These are phyloP conservation scores for Gynandropsis gynandra DNA, from an alignment of 345 rosid species.

Conservation along the genomic window DNA sequence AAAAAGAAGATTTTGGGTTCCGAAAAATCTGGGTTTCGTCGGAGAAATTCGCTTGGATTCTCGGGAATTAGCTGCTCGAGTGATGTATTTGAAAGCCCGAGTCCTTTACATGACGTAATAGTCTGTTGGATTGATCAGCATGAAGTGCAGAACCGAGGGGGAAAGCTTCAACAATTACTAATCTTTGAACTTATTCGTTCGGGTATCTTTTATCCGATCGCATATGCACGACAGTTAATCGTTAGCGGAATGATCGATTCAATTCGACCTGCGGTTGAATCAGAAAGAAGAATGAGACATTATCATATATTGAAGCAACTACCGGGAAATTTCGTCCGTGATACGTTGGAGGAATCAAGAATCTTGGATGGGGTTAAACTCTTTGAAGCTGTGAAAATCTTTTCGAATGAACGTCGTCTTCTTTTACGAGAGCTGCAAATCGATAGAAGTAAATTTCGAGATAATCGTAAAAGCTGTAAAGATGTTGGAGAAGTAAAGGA, in stretches of 20 bases:
- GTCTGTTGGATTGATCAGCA: conserved; percentile 99
- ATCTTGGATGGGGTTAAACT: conserved; percentile 54
- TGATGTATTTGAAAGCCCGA: conserved; percentile 78
- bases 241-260: conserved; percentile 78
- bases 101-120: conserved; percentile 85
- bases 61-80: conserved; percentile 25
- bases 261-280: conserved; percentile 38
- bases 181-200: conserved; percentile 66
- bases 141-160: conserved; percentile 66
- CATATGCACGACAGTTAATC: conserved; percentile 87
- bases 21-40: conserved; percentile 30
- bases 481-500: conserved; percentile 55
- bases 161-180: conserved; percentile 65
- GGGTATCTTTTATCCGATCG: conserved; percentile 83
- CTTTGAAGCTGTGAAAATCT: conserved; percentile 53
- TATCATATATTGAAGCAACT: conserved; percentile 73
- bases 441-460: conserved; percentile 28
- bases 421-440: conserved; percentile 49
- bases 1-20: conserved; percentile 66
- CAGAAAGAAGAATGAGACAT: conserved; percentile 63
- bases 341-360: conserved; percentile 56
- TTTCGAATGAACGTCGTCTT: conserved; percentile 77
- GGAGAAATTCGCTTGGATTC: conserved; percentile 35
- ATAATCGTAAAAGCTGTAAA: conserved; percentile 33
- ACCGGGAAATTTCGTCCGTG: conserved; percentile 57